phyloP scores from a whole-genome alignment of 192 early-diverging fungal genomes.

The Rhizoclosmatium globosum region DNA sequence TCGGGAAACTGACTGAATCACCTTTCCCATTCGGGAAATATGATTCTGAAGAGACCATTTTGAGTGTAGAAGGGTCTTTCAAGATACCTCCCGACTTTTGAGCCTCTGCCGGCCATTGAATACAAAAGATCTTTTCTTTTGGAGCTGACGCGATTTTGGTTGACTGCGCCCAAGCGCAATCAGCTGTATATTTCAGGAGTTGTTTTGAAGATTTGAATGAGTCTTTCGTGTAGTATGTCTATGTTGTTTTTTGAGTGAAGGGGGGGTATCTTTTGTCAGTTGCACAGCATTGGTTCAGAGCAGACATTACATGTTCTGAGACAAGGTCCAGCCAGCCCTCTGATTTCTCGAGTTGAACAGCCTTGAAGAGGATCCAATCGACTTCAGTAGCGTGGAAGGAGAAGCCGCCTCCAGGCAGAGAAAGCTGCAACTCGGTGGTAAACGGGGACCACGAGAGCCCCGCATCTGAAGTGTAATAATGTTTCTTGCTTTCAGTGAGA shows the following conservation, averaged over 20 bases:
- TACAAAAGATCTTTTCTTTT: conserved; percentile 76
- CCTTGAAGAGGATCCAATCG: conserved; percentile 72
- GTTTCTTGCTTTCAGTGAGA: conserved; percentile 54
- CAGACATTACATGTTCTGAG: conserved; percentile 40
- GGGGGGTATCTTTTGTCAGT: not conserved
- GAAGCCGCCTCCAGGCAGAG: conserved; percentile 38
- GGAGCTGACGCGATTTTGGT: conserved; percentile 60
- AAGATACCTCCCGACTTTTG: conserved; percentile 35
- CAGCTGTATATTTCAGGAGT: conserved; percentile 64
- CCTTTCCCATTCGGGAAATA: conserved; percentile 67
- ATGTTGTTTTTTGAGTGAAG: not conserved
- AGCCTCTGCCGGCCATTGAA: conserved; percentile 54
- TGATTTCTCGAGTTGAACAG: conserved; percentile 57
- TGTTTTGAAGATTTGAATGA: conserved; percentile 68
- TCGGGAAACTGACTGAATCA: conserved; percentile 1
- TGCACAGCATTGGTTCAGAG: conserved; percentile 48
- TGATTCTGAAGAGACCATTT: conserved; percentile 75
- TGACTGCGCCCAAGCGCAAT: conserved; percentile 79
- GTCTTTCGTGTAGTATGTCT: conserved; percentile 60
- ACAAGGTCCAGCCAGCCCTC: conserved; percentile 41
- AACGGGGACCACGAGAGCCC: conserved; percentile 69
- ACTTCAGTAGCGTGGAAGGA: conserved; percentile 77
- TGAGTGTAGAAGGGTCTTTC: conserved; percentile 38
- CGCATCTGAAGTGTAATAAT: conserved; percentile 68
- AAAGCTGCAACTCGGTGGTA: conserved; percentile 39